A percentile compares a stretch with the other conserved stretches of the same genome.
These are phyloP conservation scores for Macrolepiota dolichaula DNA, from an alignment of 768 basidiomycete genomes.

Conservation along the genomic window DNA sequence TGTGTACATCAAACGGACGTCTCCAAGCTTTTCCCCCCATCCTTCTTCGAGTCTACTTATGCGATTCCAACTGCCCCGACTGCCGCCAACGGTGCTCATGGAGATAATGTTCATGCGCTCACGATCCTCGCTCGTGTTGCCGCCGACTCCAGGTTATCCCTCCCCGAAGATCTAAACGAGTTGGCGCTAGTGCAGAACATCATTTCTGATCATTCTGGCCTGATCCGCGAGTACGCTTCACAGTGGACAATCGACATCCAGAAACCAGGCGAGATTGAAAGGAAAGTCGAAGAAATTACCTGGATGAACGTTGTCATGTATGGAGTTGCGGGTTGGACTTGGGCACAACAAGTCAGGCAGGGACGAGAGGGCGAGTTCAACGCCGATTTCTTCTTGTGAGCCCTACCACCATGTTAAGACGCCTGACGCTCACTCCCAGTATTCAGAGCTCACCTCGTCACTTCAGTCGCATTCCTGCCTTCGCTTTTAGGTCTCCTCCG, in stretches of 20 bases:
- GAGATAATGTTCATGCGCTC: constrained; percentile 38
- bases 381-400: constrained; percentile 62
- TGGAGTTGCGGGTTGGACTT: constrained; percentile 49
- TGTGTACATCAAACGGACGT: constrained; percentile 39
- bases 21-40: constrained; percentile 21
- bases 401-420: constrained; percentile 18
- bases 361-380: constrained; percentile 33
- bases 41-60: constrained; percentile 18
- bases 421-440: constrained; percentile 19
- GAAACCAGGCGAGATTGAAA: constrained; percentile 35
- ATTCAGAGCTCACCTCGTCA: constrained; percentile 61
- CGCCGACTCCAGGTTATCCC: constrained; percentile 39
- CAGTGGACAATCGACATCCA: constrained; percentile 40
- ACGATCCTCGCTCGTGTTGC: constrained; percentile 53
- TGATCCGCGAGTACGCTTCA: constrained; percentile 36
- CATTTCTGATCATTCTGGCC: constrained; percentile 32
- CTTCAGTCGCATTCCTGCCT: constrained; percentile 59
- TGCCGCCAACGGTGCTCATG: constrained; percentile 17
- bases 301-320: constrained; percentile 58
- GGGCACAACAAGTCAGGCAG: constrained; percentile 22
- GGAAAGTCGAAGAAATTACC: constrained; percentile 60
- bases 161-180: constrained; percentile 15
- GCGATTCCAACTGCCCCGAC: constrained; percentile 1
- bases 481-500: constrained; percentile 38
- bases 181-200: constrained; percentile 28